These are phyloP conservation scores for Escovopsis weberi DNA, from an alignment of 2,329 filamentous ascomycete genomes.

Conservation along the genomic window DNA sequence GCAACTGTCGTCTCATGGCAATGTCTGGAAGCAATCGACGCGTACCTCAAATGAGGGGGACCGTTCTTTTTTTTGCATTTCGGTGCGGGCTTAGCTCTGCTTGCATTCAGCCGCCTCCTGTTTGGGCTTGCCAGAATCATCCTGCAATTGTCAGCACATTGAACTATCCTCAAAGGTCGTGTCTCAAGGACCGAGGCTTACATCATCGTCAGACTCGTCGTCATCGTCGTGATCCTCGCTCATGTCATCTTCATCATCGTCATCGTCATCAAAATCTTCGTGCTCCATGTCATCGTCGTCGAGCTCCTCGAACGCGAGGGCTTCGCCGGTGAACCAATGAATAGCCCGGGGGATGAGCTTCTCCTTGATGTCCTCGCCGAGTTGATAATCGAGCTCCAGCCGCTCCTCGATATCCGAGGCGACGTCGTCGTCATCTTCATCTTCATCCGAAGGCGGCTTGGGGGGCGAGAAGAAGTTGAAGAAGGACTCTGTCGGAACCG, in stretches of 20 bases:
- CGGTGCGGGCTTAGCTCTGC: constrained; percentile 52
- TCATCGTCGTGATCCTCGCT: constrained; percentile 77
- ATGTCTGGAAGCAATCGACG: too few species aligned
- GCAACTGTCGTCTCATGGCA: neutral
- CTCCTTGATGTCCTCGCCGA: constrained; percentile 99
- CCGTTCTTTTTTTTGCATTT: constrained; percentile 17
- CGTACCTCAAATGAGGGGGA: neutral
- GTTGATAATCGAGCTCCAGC: constrained; percentile 94
- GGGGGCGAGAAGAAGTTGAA: constrained; percentile 98
- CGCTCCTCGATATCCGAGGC: constrained; percentile 92
- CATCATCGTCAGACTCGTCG: constrained; percentile 66
- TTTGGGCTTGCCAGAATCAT: constrained; percentile 79
- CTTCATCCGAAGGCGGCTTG: constrained; percentile 61
- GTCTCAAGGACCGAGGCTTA: constrained; percentile 24
- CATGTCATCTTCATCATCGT: constrained; percentile 79
- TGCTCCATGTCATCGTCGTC: constrained; percentile 70
- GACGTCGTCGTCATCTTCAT: constrained; percentile 57
- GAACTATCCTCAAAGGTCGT: constrained; percentile 6
- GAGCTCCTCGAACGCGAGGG: constrained; percentile 88
- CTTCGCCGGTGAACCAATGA: constrained; percentile 98
- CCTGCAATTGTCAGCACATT: constrained; percentile 32
- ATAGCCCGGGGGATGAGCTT: constrained; percentile 97
- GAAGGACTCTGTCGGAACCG: constrained; percentile 95
- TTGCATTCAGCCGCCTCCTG: constrained; percentile 93
- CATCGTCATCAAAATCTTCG: constrained; percentile 76